phyloP scores from a whole-genome alignment of 2,329 filamentous ascomycete species.

The Stagonosporopsis cucurbitacearum region DNA sequence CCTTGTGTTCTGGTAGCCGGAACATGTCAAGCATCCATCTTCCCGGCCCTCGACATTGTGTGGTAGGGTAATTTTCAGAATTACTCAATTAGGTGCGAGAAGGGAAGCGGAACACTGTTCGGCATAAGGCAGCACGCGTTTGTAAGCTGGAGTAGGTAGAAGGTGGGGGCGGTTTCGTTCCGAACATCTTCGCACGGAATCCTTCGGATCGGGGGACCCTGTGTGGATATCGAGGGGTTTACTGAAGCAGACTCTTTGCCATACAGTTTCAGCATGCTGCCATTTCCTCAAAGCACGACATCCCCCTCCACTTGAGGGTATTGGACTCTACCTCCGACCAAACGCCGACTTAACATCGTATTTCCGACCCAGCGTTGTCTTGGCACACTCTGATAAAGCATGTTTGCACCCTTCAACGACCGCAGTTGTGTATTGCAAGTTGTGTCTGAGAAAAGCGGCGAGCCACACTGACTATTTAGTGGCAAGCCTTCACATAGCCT shows the following conservation, averaged over 20 bases:
- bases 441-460: too few relatives aligned
- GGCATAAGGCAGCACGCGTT: neutral
- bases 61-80: conserved; percentile 12
- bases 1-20: conserved; percentile 16
- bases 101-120: neutral
- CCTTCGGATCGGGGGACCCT: neutral
- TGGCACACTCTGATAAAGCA: neutral
- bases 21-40: neutral
- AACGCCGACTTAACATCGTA: neutral
- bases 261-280: neutral
- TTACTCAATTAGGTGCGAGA: neutral
- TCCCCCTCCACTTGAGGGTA: conserved; percentile 7
- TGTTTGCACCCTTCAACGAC: neutral
- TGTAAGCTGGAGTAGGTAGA: conserved; percentile 11
- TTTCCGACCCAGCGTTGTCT: conserved; percentile 1
- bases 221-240: neutral
- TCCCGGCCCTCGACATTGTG: conserved; percentile 19
- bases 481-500: neutral
- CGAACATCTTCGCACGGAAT: conserved; percentile 1
- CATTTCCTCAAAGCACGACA: neutral
- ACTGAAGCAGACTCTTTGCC: neutral
- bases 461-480: neutral
- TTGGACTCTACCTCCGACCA: conserved; percentile 5
- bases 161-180: conserved; percentile 12
- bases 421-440: neutral